Base-by-base conservation (phyloP, 257 asterid genomes). In the Nyctanthes arbortristis region DNA sequence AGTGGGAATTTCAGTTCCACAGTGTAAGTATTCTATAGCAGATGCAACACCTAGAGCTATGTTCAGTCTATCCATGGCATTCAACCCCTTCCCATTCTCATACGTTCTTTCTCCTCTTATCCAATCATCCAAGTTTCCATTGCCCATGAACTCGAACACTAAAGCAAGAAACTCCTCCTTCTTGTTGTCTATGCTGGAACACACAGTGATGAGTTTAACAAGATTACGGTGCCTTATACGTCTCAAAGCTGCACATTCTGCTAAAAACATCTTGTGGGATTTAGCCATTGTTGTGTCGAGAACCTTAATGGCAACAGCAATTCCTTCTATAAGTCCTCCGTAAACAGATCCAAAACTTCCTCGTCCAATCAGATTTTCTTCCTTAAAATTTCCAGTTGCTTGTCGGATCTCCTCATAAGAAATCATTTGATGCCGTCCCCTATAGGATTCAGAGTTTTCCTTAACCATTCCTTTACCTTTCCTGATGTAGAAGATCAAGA, bases 71-170 rank as follows among this genome's bases (percentile, higher is more conserved):
- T 84, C 80, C 67, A 71, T 30, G 31, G 71, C 22, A 32, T 63
- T 49, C 13, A 86, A 70, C 37, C 75, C 45, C 12, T 2, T 8
- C 27, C 74, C 77, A 27, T 70, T 24, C 14, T 33, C 71, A 25
- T 63, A 52, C 43, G 68, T 81, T 32, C 82, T 77, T 65, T 56
- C 78, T 29, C 86, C 83, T 4, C 57, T 56, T 61, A 88, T 78
- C 93, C 89, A 88, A 43, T 81, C 87, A 13, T 79, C 84, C 82
- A 88, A 76, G 75, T 84, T 86, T 69, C 92, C 92, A 8, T 88
- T 86, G 74, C 84, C 77, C 91, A 86, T 78, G 75, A 79, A 77
- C 70, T 84, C 88, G 27, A 32, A 79, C 2, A 88, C n/a, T 65
- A 88, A 36, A 14, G 85, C 96, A 8, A 80, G 71, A 56, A 88